phyloP scores from a whole-genome alignment of 2,329 filamentous ascomycete genomes.

The Neoarthrinium moseri region DNA sequence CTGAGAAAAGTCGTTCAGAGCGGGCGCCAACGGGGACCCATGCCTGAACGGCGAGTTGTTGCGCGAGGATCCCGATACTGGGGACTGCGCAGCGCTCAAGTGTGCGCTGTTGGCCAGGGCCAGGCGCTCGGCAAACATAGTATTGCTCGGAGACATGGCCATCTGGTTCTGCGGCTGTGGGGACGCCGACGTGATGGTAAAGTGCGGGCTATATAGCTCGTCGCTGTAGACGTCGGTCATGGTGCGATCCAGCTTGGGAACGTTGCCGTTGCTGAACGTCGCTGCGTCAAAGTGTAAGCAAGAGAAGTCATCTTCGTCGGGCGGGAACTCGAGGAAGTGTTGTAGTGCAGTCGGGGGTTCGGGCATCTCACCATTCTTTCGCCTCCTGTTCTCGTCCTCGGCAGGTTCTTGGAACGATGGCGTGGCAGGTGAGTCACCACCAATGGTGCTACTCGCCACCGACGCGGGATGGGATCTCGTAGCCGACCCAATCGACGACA shows the following conservation, averaged over 20 bases:
- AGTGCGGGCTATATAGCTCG: slow-evolving; percentile 76
- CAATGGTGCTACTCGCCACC: slow-evolving; percentile 54
- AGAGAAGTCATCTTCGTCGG: slow-evolving; percentile 49
- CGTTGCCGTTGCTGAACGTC: slow-evolving; percentile 28
- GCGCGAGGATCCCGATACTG: slow-evolving; percentile 48
- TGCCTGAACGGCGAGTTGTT: slow-evolving; percentile 81
- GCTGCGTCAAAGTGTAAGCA: slow-evolving; percentile 3
- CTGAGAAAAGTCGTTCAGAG: slow-evolving; percentile 42
- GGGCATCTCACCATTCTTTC: slow-evolving; percentile 52
- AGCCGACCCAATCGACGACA: slow-evolving; percentile 31
- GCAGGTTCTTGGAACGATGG: slow-evolving; percentile 51
- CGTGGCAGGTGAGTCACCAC: slow-evolving; percentile 60
- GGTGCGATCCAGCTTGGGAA: slow-evolving; percentile 75
- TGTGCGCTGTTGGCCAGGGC: slow-evolving; percentile 78
- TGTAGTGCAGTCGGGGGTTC: not conserved
- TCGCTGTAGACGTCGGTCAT: slow-evolving; percentile 85
- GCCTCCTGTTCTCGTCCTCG: slow-evolving; percentile 39
- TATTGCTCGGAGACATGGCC: slow-evolving; percentile 51
- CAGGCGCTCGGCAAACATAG: slow-evolving; percentile 72
- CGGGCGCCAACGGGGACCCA: slow-evolving; percentile 60
- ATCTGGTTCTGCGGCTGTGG: slow-evolving; percentile 44
- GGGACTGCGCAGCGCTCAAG: slow-evolving; percentile 56
- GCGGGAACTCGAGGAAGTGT: slow-evolving; percentile 21
- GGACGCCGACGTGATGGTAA: slow-evolving; percentile 56
- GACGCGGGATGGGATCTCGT: slow-evolving; percentile 51